These are phyloP conservation scores for Leccinum aurantiacum DNA, from an alignment of 768 basidiomycete genomes.

Conservation along the genomic window DNA sequence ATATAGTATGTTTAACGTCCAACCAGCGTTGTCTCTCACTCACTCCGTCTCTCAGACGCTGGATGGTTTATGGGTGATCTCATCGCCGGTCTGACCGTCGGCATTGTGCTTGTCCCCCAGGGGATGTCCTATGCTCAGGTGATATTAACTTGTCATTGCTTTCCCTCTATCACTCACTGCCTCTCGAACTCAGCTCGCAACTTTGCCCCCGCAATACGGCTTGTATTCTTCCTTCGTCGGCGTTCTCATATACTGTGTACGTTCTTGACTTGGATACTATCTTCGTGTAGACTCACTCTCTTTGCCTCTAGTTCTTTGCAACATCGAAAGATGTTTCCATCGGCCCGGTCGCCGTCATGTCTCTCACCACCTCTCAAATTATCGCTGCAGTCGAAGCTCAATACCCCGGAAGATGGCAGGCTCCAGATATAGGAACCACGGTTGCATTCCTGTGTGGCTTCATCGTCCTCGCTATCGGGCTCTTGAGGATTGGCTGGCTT, in stretches of 20 bases:
- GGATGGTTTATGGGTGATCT: slow-evolving; percentile 86
- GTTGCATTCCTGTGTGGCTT: slow-evolving; percentile 88
- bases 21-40: background rate
- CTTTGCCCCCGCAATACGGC: slow-evolving; percentile 83
- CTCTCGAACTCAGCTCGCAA: slow-evolving; percentile 60
- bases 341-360: slow-evolving; percentile 99
- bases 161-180: background rate
- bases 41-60: slow-evolving; percentile 43
- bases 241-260: slow-evolving; percentile 77
- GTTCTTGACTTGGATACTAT: slow-evolving; percentile 22
- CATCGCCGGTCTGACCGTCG: slow-evolving; percentile 90
- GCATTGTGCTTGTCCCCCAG: slow-evolving; percentile 94
- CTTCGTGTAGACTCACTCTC: background rate
- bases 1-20: slow-evolving; percentile 60
- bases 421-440: slow-evolving; percentile 78
- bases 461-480: slow-evolving; percentile 86
- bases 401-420: slow-evolving; percentile 58
- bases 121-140: slow-evolving; percentile 87
- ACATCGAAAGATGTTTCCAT: slow-evolving; percentile 88
- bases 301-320: slow-evolving; percentile 71
- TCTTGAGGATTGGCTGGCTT: slow-evolving; percentile 89
- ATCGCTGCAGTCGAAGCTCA: slow-evolving; percentile 60
- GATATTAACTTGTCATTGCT: slow-evolving; percentile 5
- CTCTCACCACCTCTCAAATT: slow-evolving; percentile 79
- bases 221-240: slow-evolving; percentile 94